Evolutionary conservation across 2,329 filamentous ascomycete genomes (phyloP).

Genomic region (Berkeleyomyces rouxiae): DNA sequence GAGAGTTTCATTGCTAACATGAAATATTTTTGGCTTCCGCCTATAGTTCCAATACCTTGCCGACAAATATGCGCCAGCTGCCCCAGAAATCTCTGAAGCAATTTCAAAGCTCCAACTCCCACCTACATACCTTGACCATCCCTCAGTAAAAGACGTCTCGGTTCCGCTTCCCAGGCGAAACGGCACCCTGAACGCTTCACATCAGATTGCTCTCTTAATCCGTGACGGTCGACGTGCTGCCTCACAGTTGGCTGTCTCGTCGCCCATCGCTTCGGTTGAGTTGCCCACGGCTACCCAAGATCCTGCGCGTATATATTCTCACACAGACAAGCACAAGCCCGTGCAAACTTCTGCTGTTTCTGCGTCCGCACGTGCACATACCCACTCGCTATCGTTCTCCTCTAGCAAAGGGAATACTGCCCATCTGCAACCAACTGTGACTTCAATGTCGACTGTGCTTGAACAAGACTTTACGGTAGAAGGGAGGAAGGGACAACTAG

Average conservation of each 20-base stretch:
- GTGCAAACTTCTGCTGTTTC: background rate
- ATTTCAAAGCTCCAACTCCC: conserved; percentile 50
- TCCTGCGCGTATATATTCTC: background rate
- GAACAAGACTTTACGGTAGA: conserved; percentile 84
- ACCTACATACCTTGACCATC: conserved; percentile 29
- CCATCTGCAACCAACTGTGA: conserved; percentile 28
- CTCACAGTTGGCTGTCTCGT: conserved; percentile 31
- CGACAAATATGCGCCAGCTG: conserved; percentile 50
- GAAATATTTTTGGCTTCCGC: background rate
- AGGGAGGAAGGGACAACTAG: conserved; percentile 62
- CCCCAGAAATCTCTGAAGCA: conserved; percentile 49
- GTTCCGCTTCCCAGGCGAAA: conserved; percentile 39
- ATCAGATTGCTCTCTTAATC: conserved; percentile 46
- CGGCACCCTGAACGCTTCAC: conserved; percentile 28
- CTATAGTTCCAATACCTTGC: conserved; percentile 45
- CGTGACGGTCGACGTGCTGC: conserved; percentile 46
- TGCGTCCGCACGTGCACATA: background rate
- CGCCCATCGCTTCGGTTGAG: conserved; percentile 26
- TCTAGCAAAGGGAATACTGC: conserved; percentile 32
- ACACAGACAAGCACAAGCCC: background rate
- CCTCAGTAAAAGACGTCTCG: conserved; percentile 31
- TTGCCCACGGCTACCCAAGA: conserved; percentile 30
- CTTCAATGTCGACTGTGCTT: conserved; percentile 47
- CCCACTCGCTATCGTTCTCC: conserved; percentile 13
- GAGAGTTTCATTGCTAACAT: conserved; percentile 1